Evolutionary conservation across 2,329 filamentous ascomycete genomes (phyloP).

Genomic region (Stagonosporopsis tanaceti): DNA sequence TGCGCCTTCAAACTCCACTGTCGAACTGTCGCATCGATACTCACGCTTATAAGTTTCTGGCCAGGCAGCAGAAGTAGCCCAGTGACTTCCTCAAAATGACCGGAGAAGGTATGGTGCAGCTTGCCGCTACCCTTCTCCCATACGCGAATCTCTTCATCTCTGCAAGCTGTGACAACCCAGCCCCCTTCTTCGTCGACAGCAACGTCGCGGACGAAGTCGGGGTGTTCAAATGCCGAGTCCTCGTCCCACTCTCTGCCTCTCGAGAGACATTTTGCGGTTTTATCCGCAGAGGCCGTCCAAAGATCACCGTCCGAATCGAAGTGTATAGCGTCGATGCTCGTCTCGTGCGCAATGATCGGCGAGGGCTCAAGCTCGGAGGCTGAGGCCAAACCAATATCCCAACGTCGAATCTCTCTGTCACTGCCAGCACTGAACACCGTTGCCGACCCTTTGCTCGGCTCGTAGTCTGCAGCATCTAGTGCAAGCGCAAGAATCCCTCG

Average conservation of each 20-base stretch:
- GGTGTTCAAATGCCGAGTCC: constrained; percentile 78
- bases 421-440: constrained; percentile 77
- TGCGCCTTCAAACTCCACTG: constrained; percentile 76
- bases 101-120: constrained; percentile 75
- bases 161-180: constrained; percentile 85
- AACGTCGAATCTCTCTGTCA: constrained; percentile 72
- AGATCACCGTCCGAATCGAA: constrained; percentile 79
- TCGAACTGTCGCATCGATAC: constrained; percentile 88
- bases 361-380: constrained; percentile 50
- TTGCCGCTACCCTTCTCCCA: constrained; percentile 81
- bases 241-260: constrained; percentile 72
- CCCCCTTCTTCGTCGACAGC: constrained; percentile 72
- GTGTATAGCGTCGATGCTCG: constrained; percentile 81
- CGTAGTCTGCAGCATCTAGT: constrained; percentile 67
- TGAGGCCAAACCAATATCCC: constrained; percentile 62
- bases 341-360: constrained; percentile 82
- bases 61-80: constrained; percentile 71
- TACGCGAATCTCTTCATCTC: constrained; percentile 89
- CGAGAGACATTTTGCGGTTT: constrained; percentile 80
- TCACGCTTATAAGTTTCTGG: constrained; percentile 75
- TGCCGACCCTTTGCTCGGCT: constrained; percentile 47
- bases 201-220: constrained; percentile 88
- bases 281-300: constrained; percentile 94
- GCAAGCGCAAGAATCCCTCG: constrained; percentile 82
- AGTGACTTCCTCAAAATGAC: constrained; percentile 94